A percentile compares a stretch with the other conserved stretches of the same genome.
Evolutionary conservation across 2,329 filamentous ascomycete species (phyloP).

Genomic region (Aspergillus novoparasiticus): DNA sequence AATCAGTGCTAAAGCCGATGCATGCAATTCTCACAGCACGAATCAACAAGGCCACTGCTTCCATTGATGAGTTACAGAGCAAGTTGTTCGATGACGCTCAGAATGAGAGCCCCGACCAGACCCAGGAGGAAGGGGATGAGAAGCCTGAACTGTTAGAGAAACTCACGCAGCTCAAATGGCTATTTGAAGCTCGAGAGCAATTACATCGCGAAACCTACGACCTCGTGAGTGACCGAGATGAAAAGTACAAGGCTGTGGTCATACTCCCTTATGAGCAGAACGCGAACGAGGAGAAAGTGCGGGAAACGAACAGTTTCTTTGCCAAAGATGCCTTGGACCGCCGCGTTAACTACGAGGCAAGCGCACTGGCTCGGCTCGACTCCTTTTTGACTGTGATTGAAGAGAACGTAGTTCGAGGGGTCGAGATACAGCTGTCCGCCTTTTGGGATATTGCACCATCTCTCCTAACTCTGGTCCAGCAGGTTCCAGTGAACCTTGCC

Average conservation of each 20-base stretch:
- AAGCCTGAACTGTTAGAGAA: conserved; percentile 93
- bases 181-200: conserved; percentile 90
- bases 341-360: conserved; percentile 69
- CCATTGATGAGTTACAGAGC: conserved; percentile 75
- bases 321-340: conserved; percentile 74
- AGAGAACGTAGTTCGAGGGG: conserved; percentile 80
- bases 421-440: conserved; percentile 86
- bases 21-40: conserved; percentile 78
- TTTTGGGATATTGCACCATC: conserved; percentile 98
- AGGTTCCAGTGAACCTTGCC: conserved; percentile 63
- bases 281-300: conserved; percentile 76
- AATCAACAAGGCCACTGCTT: conserved; percentile 70
- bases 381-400: conserved; percentile 80
- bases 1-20: conserved; percentile 77
- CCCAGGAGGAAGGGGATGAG: conserved; percentile 93
- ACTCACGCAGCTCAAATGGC: conserved; percentile 91
- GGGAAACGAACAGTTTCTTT: conserved; percentile 81
- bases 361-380: conserved; percentile 71
- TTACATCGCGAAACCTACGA: conserved; percentile 85
- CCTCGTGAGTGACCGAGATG: conserved; percentile 79
- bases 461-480: conserved; percentile 75
- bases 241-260: conserved; percentile 82
- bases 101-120: conserved; percentile 72
- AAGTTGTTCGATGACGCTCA: conserved; percentile 74
- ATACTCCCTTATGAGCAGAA: conserved; percentile 75